Conservation (phyloP, 164 flowering plant species). For the Buxus sempervirens region DNA sequence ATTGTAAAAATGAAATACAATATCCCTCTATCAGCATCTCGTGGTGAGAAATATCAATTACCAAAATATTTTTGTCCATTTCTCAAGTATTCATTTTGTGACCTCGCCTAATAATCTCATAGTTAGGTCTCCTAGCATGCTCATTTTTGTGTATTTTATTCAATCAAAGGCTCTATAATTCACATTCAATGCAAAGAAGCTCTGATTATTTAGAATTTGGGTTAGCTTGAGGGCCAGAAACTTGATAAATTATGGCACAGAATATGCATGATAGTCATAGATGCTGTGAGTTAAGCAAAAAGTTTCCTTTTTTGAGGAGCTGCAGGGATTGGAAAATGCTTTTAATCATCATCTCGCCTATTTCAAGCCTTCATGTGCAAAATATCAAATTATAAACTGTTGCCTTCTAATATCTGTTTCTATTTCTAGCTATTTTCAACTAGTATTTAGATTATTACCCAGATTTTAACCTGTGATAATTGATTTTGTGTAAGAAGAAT, state of each 20-base stretch:
- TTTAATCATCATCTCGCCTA: too few species aligned
- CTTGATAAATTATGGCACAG: not conserved
- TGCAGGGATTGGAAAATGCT: too few species aligned
- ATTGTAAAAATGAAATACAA: slow-evolving; percentile 62
- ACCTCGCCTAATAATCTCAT: too few species aligned
- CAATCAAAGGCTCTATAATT: not conserved
- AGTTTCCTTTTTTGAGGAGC: too few species aligned
- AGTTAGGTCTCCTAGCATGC: not conserved
- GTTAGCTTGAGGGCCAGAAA: not conserved
- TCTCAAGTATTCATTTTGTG: not conserved
- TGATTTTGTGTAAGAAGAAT: too few species aligned
- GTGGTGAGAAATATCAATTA: slow-evolving; percentile 38
- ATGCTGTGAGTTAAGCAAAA: too few species aligned
- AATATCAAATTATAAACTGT: too few species aligned
- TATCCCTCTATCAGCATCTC: slow-evolving; percentile 69
- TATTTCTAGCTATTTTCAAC: not conserved
- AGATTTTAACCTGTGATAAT: too few species aligned
- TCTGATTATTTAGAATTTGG: not conserved
- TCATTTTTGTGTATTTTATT: not conserved
- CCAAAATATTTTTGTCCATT: not conserved
- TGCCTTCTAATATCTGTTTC: not conserved
- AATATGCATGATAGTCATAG: not conserved
- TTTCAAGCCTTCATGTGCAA: too few species aligned
- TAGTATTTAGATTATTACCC: too few species aligned
- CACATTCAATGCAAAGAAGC: not conserved